Conservation (phyloP, 139 green algal genomes). For the Deuterostichococcus epilithicus region DNA sequence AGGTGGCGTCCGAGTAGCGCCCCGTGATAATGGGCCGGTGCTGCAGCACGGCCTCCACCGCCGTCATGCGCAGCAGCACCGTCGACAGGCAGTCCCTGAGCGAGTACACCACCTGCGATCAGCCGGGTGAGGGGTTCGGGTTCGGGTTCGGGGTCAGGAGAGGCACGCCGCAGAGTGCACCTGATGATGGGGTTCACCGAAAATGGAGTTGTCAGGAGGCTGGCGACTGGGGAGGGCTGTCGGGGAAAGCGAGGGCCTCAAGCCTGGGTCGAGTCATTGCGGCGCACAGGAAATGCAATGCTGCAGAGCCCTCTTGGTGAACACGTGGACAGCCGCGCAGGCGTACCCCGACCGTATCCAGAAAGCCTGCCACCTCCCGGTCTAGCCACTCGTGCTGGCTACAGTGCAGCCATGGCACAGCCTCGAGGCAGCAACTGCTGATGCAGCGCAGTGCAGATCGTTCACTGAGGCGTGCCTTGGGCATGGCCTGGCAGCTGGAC, state of each 20-base stretch:
- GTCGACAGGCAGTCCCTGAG: constrained; percentile 7
- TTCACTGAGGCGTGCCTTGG: not conserved
- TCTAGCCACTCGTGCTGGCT: too few relatives aligned
- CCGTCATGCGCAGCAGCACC: constrained; percentile 17
- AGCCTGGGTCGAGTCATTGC: too few relatives aligned
- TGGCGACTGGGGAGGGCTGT: not conserved
- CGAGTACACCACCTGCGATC: constrained; percentile 2
- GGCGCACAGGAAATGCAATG: too few relatives aligned
- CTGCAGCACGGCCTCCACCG: constrained; percentile 3
- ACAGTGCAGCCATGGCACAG: not conserved
- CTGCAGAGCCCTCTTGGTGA: too few relatives aligned
- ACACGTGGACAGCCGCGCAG: too few relatives aligned
- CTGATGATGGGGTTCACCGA: not conserved
- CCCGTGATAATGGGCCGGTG: constrained; percentile 12
- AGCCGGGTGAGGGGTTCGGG: too few relatives aligned
- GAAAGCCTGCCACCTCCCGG: too few relatives aligned
- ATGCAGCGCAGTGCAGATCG: not conserved
- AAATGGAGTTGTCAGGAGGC: not conserved
- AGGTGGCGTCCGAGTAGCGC: not conserved
- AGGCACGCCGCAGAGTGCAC: not conserved
- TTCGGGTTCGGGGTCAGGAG: not conserved
- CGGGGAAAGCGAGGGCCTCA: not conserved
- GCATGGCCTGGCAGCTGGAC: too few relatives aligned
- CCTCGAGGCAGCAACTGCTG: not conserved
- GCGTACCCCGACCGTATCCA: too few relatives aligned